Evolutionary conservation across 176 grass and related monocot species (phyloP).

Genomic region (Musa troglodytarum): DNA sequence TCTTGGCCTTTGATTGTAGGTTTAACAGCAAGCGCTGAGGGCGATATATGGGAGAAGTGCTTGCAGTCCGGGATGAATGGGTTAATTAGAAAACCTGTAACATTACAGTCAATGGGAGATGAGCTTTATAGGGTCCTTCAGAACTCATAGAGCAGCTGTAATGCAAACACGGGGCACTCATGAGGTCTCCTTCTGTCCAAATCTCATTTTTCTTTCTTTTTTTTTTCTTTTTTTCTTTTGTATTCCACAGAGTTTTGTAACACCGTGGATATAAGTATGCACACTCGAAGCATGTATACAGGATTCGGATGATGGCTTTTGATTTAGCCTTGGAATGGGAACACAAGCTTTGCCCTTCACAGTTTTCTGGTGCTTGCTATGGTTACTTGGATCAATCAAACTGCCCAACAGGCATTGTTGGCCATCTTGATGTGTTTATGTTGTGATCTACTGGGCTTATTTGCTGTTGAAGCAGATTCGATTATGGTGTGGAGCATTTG

Average conservation of each 20-base stretch:
- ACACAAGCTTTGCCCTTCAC: neutral
- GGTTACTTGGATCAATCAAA: neutral
- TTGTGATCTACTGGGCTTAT: no score
- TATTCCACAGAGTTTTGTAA: conserved; percentile 1
- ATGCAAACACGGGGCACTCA: neutral
- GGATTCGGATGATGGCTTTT: neutral
- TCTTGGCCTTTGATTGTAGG: conserved; percentile 14
- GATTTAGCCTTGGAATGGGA: neutral
- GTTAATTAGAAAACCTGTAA: conserved; percentile 27
- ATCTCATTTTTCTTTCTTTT: conserved; percentile 19
- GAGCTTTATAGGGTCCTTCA: conserved; percentile 93
- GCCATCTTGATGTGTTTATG: no score
- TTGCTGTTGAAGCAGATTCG: no score
- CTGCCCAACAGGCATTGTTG: neutral
- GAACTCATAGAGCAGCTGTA: conserved; percentile 36
- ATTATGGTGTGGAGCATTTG: no score
- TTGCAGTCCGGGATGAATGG: conserved; percentile 21
- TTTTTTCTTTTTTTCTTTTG: neutral
- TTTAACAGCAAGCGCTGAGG: conserved; percentile 13
- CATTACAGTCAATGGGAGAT: conserved; percentile 56
- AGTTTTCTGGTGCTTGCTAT: neutral
- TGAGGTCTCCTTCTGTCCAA: neutral
- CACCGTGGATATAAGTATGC: neutral
- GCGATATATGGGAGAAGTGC: conserved; percentile 20
- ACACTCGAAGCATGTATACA: neutral